A percentile compares a stretch with the other conserved stretches of the same genome.
Evolutionary conservation across 768 basidiomycete species (phyloP).

Genomic region (Russula earlei): DNA sequence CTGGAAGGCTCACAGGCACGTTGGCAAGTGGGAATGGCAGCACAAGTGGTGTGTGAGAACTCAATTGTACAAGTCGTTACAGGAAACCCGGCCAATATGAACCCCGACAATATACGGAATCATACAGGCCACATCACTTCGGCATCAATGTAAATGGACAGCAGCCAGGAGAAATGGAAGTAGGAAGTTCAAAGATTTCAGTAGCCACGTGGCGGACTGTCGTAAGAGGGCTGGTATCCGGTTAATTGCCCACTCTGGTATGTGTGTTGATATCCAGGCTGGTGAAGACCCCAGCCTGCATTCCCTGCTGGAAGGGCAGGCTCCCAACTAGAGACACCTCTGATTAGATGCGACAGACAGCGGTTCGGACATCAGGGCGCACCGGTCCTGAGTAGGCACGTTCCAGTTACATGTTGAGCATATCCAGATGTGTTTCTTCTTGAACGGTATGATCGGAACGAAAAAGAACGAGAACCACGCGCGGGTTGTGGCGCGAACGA

Average conservation of each 20-base stretch:
- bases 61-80: neutral
- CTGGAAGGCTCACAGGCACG: neutral
- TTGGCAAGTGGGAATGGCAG: neutral
- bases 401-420: slow-evolving; percentile 66
- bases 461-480: slow-evolving; percentile 73
- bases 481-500: slow-evolving; percentile 52
- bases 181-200: neutral
- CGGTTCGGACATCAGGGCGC: slow-evolving; percentile 17
- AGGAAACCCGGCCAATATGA: neutral
- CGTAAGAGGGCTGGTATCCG: slow-evolving; percentile 17
- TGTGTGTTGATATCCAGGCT: slow-evolving; percentile 27
- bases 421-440: slow-evolving; percentile 53
- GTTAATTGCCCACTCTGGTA: slow-evolving; percentile 35
- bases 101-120: neutral
- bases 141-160: neutral
- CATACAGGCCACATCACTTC: neutral
- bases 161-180: slow-evolving; percentile 3
- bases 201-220: slow-evolving; percentile 3
- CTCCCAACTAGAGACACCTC: slow-evolving; percentile 20
- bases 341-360: neutral
- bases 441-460: slow-evolving; percentile 60
- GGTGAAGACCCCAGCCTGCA: slow-evolving; percentile 6
- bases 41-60: neutral
- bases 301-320: slow-evolving; percentile 18
- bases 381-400: slow-evolving; percentile 44